Evolutionary conservation across 192 early-diverging fungal species (phyloP), one percentile per base, ranked within the genome.

Genomic region (Umbelopsis sp.): DNA sequence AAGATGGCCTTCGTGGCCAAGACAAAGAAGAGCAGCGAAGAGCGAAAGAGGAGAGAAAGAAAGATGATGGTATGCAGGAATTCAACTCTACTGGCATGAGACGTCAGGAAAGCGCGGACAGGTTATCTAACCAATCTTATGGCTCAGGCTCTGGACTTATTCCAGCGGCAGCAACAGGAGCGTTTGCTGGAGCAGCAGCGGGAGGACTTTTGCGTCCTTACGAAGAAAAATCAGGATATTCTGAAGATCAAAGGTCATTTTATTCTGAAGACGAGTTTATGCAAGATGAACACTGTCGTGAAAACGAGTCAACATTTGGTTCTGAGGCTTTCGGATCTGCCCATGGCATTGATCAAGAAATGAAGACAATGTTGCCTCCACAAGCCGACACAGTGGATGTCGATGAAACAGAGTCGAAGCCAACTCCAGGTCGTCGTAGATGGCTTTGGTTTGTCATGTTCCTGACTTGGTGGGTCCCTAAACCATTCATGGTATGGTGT

Each of bases 381-480:
- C 22, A 35, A 3, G 18, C 33, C n/a, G 49, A 55, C 6, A 46
- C 23, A 21, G 45, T 69, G 9, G 68, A 46, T 16, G 58, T 50
- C 16, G 77, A 74, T 2, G 84, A 86, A n/a, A 81, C 88, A 25
- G 80, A 83, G 67, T 79, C 50, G 20, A 85, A 88, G 18, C 67
- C 75, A 23, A 83, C 85, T 5, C 74, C 78, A 66, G 90, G 86
- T 48, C 84, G 92, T 64, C 80, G 81, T 21, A 88, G 94, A 71
- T 99, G 97, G 97, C 81, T 96, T 27, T 80, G 86, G 65, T 83
- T 94, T 69, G 93, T 93, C 6, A 93, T 90, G 91, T 67, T 83
- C 45, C 84, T 84, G 67, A 94, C 88, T 15, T 94, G 91, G 90
- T 92, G 87, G 91, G 84, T 98, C 46, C 97, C 97, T n/a, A 85